Evolutionary conservation across 2,329 filamentous ascomycete genomes (phyloP), one percentile per base, ranked within the genome.

Genomic region (Pseudonectria buxi): DNA sequence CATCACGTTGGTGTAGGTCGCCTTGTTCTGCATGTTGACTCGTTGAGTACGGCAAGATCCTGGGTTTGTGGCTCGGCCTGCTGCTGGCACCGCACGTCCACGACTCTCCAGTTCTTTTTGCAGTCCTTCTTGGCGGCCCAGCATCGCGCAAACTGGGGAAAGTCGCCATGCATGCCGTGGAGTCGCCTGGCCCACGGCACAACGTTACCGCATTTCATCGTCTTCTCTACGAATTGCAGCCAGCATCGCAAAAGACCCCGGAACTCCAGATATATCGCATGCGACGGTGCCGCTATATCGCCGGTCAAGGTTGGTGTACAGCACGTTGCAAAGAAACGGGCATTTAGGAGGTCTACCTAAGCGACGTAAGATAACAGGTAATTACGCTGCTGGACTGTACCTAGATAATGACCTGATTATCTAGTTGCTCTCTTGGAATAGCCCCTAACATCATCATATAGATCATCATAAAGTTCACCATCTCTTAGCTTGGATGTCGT

Each of bases 1-100:
- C 39, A 41, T 41, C 6, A 38, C 12, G 14, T 41, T 35, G 10
- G 37, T 32, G 27, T 14, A 11, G 5, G 35, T 31, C 14, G 26
- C 27, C 14, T 41, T 35, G 28, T 32, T 32, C 31, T 37, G 32
- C n/a, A 26, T n/a, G 14, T 30, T 28, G 13, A 34, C 9, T 16
- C 10, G 14, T 30, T 28, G 13, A 34, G 12, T 16, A 22, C 30
- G 15, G 14, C 24, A 10, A 32, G 9, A 2, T 24, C 24, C 10
- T 28, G 7, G 12, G 28, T 10, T 11, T 35, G 32, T 13, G n/a
- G 15, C 22, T 29, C 9, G 11, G 34, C 24, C 18, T 22, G 18
- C 9, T 22, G 18, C 18, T 22, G 18, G 18, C 18, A 22, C 5
- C 18, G 18, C 18, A 9, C 18, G 9, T 22, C 18, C 5, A 22